Evolutionary conservation across 75 land plant species (phyloP).

Genomic region (Sequoiadendron giganteum): DNA sequence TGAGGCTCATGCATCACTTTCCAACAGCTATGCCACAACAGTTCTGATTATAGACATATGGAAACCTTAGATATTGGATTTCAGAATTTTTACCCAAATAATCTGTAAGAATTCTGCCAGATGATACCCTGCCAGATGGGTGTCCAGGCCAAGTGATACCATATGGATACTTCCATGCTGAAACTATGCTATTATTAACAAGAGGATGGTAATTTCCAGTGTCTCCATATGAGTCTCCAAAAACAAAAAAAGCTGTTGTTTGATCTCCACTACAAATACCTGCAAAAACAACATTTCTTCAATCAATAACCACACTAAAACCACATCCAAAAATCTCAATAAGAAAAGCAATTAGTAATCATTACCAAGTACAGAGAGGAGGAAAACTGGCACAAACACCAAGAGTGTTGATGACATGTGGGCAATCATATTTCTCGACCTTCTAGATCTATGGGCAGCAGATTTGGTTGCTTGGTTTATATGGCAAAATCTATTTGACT

Average conservation of each 20-base stretch:
- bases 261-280: background rate
- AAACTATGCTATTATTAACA: background rate
- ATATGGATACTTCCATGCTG: slow-evolving; percentile 26
- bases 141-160: slow-evolving; percentile 32
- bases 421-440: background rate
- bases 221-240: slow-evolving; percentile 43
- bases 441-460: background rate
- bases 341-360: background rate
- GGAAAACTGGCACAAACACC: background rate
- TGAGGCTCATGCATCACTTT: too few species aligned
- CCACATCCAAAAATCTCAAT: background rate
- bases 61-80: background rate
- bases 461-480: background rate
- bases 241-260: slow-evolving; percentile 23
- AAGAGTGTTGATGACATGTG: background rate
- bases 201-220: slow-evolving; percentile 21
- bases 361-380: slow-evolving; percentile 1
- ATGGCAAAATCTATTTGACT: background rate
- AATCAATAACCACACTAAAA: background rate
- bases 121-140: slow-evolving; percentile 28
- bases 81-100: slow-evolving; percentile 18
- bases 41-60: background rate
- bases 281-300: background rate
- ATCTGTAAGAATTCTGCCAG: slow-evolving; percentile 30
- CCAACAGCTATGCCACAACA: background rate